Evolutionary conservation across 805 yeast genomes (phyloP), one percentile per base, ranked within the genome.

Genomic region (Candida loeiensis): DNA sequence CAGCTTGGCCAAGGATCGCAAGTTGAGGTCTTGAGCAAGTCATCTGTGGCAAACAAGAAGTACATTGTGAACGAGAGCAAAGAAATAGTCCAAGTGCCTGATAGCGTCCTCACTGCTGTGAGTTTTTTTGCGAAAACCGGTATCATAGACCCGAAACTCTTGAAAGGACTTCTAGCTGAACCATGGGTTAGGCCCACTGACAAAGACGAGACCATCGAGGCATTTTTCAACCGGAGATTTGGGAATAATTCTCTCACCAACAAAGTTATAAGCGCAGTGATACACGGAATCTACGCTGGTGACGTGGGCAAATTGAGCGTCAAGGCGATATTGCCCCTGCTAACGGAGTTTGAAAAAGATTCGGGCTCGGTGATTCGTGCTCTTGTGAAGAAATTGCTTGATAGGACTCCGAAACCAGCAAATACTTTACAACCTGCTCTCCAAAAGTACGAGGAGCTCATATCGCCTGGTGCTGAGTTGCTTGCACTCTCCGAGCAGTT

Each of bases 201-300:
- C 4, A 36, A 38, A 2, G 97, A 90, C 55, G 96, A 89, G 62
- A 71, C 83, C 7, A 79, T 91, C 1, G 80, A 76, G 33, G 65
- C 73, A 2, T 87, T 88, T 52, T 56, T 90, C 25, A 54, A 65
- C 2, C 66, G 97, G 47, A 63, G 96, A 45, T 82, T 89, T 55
- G 90, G 90, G 2, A 53, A 48, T 7, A 66, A 68, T 6, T 39
- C 66, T 2, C 59, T 82, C 4, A 66, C 74, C 3, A 64, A 63
- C 42, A 80, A 85, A 37, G 61, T 91, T 11, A 62, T 85, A 15
- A 85, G 95, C 59, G 98, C 96, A 0, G 63, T 89, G 3, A 69
- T 84, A 56, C 88, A 89, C 54, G 99, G 99, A 0, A 80, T 93
- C 1, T 91, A 89, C 59, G 96, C 95, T 1, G 73, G 73, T 1